phyloP scores from a whole-genome alignment of 306 rosid species.

The Prunus persica region DNA sequence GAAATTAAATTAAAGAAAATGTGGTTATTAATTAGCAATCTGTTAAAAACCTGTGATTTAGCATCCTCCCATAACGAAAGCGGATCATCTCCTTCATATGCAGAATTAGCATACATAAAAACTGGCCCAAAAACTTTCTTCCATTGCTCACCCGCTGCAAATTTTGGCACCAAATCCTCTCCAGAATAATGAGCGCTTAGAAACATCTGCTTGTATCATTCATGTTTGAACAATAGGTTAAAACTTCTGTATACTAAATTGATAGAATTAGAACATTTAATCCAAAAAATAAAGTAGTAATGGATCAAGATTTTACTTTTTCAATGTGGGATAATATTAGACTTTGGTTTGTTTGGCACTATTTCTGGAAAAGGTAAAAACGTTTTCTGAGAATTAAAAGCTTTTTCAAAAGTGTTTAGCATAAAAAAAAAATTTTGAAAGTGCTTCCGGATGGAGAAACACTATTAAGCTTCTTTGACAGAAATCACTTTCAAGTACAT shows the following conservation, averaged over 20 bases:
- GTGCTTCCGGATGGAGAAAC: too few relatives aligned
- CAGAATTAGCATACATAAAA: conserved; percentile 36
- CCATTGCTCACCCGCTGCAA: conserved; percentile 40
- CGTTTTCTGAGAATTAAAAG: too few relatives aligned
- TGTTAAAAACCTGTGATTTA: conserved; percentile 35
- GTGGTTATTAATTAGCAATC: background rate
- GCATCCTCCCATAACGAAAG: conserved; percentile 42
- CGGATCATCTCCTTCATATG: conserved; percentile 25
- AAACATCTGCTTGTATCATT: conserved; percentile 30
- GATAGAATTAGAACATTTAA: background rate
- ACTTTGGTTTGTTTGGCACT: too few relatives aligned
- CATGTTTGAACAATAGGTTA: background rate
- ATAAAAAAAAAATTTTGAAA: too few relatives aligned
- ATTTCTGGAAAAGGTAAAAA: too few relatives aligned
- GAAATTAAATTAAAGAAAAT: background rate
- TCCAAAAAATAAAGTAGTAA: background rate
- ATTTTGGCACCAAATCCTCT: conserved; percentile 43
- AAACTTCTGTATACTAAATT: too few relatives aligned
- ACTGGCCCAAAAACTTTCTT: conserved; percentile 54
- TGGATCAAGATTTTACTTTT: too few relatives aligned
- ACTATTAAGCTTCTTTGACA: too few relatives aligned
- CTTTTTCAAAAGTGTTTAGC: too few relatives aligned
- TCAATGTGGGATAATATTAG: background rate
- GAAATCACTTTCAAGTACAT: too few relatives aligned
- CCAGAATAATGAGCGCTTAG: conserved; percentile 51